Conservation (phyloP, 1,139 yeast species). For the Kodamaea derodonti region DNA sequence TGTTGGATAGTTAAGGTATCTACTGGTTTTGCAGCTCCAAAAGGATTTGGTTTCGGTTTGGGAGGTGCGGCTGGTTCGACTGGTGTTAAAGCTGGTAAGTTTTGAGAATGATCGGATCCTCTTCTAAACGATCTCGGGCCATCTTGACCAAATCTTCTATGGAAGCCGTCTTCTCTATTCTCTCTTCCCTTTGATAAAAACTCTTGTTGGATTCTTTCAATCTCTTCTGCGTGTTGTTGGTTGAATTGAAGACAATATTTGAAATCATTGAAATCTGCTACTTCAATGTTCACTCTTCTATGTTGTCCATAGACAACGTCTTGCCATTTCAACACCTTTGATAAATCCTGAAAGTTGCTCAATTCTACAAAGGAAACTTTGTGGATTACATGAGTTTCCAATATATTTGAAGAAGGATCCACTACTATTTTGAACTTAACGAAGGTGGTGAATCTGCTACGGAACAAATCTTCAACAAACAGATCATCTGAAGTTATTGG, state of each 20-base stretch:
- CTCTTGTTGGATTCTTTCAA: slow-evolving; percentile 30
- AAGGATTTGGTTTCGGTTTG: slow-evolving; percentile 38
- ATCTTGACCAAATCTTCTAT: not conserved
- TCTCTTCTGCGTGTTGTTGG: slow-evolving; percentile 30
- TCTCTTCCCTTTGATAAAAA: slow-evolving; percentile 19
- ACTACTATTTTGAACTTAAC: slow-evolving; percentile 40
- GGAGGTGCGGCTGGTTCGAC: slow-evolving; percentile 6
- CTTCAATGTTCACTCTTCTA: slow-evolving; percentile 40
- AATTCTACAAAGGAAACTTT: slow-evolving; percentile 66
- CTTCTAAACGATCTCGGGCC: not conserved
- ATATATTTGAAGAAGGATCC: slow-evolving; percentile 39
- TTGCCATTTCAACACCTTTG: slow-evolving; percentile 44
- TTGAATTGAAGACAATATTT: slow-evolving; percentile 42
- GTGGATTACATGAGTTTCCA: slow-evolving; percentile 37
- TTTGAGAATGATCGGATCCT: not conserved
- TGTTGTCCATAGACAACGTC: slow-evolving; percentile 39
- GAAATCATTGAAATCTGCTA: slow-evolving; percentile 49
- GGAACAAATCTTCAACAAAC: slow-evolving; percentile 41
- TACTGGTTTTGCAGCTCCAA: slow-evolving; percentile 47
- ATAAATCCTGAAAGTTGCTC: slow-evolving; percentile 41
- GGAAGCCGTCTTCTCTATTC: not conserved
- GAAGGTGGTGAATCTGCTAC: slow-evolving; percentile 38
- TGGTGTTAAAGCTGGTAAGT: not conserved
- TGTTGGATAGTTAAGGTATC: slow-evolving; percentile 38
- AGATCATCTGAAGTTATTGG: slow-evolving; percentile 40